These are phyloP conservation scores for Russula sp. DNA, from an alignment of 768 basidiomycete genomes.

Conservation along the genomic window DNA sequence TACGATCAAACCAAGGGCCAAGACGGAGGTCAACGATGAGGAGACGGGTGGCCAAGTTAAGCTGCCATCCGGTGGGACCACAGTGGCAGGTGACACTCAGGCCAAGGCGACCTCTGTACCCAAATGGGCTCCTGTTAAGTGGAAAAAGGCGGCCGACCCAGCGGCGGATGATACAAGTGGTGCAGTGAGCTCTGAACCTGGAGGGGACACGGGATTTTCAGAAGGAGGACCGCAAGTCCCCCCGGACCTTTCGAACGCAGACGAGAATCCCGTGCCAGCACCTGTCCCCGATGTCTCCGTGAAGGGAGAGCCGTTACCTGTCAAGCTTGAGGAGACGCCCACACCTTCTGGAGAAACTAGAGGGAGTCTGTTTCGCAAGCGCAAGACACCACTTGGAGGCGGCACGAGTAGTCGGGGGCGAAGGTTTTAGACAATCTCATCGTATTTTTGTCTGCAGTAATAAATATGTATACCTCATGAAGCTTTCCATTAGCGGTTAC, in stretches of 20 bases:
- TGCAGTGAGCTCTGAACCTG: not conserved
- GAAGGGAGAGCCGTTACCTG: conserved; percentile 9
- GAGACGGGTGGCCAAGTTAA: not conserved
- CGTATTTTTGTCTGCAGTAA: not conserved
- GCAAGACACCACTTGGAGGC: conserved; percentile 15
- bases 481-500: too few relatives aligned
- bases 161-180: not conserved
- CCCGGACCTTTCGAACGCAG: not conserved
- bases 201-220: not conserved
- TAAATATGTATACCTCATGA: not conserved
- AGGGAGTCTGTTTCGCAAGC: conserved; percentile 20
- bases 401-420: conserved; percentile 14
- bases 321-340: conserved; percentile 9
- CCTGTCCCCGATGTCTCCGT: not conserved
- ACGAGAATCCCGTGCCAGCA: not conserved
- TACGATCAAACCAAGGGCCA: conserved; percentile 54
- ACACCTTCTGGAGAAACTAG: not conserved
- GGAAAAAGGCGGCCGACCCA: conserved; percentile 18
- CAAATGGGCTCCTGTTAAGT: conserved; percentile 21
- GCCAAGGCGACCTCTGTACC: conserved; percentile 7
- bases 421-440: conserved; percentile 1
- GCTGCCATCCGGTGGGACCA: not conserved
- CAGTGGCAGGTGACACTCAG: not conserved
- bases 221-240: not conserved
- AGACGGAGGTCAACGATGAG: conserved; percentile 36